These are phyloP conservation scores for Heterobasidion annosum DNA, from an alignment of 1,284 basidiomycete species.

Conservation along the genomic window DNA sequence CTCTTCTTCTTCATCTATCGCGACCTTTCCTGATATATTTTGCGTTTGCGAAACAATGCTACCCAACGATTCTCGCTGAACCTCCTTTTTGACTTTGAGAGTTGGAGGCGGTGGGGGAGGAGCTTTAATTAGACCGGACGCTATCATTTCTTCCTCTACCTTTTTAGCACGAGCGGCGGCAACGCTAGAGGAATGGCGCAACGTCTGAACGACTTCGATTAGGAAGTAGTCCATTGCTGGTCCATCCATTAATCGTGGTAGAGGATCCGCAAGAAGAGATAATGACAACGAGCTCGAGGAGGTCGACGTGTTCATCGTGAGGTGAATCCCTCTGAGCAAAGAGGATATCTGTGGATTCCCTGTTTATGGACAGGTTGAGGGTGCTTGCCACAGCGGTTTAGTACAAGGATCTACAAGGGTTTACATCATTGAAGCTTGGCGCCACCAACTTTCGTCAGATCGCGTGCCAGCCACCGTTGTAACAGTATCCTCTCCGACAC, in stretches of 20 bases:
- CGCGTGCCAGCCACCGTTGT: no score
- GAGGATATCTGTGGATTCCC: no score
- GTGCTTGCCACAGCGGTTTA: no score
- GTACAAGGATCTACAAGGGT: no score
- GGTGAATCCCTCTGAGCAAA: neutral
- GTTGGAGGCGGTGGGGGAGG: conserved; percentile 29
- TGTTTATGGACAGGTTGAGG: no score
- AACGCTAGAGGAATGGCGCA: conserved; percentile 63
- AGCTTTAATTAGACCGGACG: conserved; percentile 56
- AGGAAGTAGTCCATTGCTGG: conserved; percentile 80
- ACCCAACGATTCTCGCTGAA: conserved; percentile 43
- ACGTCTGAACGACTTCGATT: conserved; percentile 68
- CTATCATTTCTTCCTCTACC: conserved; percentile 67
- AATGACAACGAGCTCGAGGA: conserved; percentile 30
- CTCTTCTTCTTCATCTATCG: conserved; percentile 64
- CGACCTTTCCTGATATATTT: conserved; percentile 14
- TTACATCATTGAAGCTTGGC: no score
- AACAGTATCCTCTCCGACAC: neutral
- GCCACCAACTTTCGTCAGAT: no score
- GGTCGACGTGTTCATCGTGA: conserved; percentile 9
- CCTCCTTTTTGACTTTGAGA: conserved; percentile 30
- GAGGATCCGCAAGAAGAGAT: conserved; percentile 50
- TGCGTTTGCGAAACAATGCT: conserved; percentile 30
- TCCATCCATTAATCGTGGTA: conserved; percentile 56
- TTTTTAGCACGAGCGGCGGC: conserved; percentile 57